These are phyloP conservation scores for Lobosporangium transversale DNA, from an alignment of 192 early-diverging fungal species.

Conservation along the genomic window DNA sequence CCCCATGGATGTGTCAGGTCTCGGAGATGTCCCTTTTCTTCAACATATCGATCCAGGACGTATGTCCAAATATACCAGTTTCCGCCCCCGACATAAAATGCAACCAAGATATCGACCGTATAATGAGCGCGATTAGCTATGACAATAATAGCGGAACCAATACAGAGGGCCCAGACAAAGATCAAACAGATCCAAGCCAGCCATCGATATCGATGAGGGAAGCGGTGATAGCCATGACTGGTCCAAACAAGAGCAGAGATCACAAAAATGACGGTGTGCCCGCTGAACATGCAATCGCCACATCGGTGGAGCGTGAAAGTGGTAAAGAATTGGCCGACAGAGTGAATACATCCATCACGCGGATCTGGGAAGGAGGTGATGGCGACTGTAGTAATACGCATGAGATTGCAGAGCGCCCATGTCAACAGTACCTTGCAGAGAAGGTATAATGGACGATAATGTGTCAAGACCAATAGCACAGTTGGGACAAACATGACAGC, in stretches of 20 bases:
- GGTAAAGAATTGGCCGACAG: conserved; percentile 64
- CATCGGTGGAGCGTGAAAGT: conserved; percentile 68
- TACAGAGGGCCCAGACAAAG: conserved; percentile 59
- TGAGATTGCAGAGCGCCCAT: conserved; percentile 64
- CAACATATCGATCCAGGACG: conserved; percentile 34
- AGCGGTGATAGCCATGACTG: conserved; percentile 59
- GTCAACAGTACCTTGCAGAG: conserved; percentile 61
- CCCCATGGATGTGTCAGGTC: conserved; percentile 46
- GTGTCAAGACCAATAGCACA: conserved; percentile 58
- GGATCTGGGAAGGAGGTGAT: conserved; percentile 75
- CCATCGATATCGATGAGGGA: conserved; percentile 33
- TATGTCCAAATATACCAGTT: conserved; percentile 61
- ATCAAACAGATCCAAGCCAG: conserved; percentile 52
- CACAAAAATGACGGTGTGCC: conserved; percentile 72
- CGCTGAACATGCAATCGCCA: conserved; percentile 74
- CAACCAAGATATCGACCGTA: conserved; percentile 68
- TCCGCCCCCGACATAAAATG: conserved; percentile 68
- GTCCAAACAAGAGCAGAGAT: conserved; percentile 69
- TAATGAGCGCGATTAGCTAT: conserved; percentile 75
- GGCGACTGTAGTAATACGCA: conserved; percentile 71
- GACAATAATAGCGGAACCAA: conserved; percentile 67
- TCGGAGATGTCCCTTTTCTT: conserved; percentile 24
- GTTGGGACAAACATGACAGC: conserved; percentile 65
- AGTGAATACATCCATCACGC: conserved; percentile 65
- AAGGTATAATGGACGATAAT: conserved; percentile 65